These are phyloP conservation scores for Sicyos baderoa DNA, from an alignment of 306 rosid species.

Conservation along the genomic window DNA sequence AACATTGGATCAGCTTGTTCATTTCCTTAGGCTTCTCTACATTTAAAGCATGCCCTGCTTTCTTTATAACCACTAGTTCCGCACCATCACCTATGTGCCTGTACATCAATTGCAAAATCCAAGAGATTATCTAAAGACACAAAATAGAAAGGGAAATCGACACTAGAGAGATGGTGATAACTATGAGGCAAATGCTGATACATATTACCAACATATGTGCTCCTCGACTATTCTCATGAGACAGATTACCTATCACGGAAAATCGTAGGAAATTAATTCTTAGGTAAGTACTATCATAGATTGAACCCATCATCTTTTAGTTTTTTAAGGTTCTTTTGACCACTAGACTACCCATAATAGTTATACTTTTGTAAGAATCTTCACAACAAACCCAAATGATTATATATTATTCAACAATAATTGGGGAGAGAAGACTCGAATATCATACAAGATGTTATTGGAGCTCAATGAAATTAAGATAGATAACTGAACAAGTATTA, in stretches of 20 bases:
- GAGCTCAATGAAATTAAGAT: not conserved
- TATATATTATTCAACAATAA: too few relatives aligned
- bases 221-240: too few relatives aligned
- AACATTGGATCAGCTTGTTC: conserved; percentile 43
- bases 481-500: not conserved
- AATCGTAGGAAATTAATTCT: too few relatives aligned
- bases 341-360: too few relatives aligned
- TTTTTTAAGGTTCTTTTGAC: too few relatives aligned
- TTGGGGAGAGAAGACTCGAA: too few relatives aligned
- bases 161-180: not conserved
- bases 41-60: conserved; percentile 82
- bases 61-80: conserved; percentile 51
- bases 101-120: not conserved
- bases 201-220: too few relatives aligned
- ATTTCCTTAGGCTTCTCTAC: conserved; percentile 69
- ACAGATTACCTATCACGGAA: too few relatives aligned
- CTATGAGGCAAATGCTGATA: not conserved
- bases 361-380: not conserved
- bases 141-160: not conserved
- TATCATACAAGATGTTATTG: too few relatives aligned
- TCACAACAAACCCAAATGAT: not conserved
- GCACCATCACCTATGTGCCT: conserved; percentile 73
- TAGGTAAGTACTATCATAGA: too few relatives aligned
- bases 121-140: not conserved
- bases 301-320: too few relatives aligned